These are phyloP conservation scores for Telfairia occidentalis DNA, from an alignment of 331 rosid genomes.

Conservation along the genomic window DNA sequence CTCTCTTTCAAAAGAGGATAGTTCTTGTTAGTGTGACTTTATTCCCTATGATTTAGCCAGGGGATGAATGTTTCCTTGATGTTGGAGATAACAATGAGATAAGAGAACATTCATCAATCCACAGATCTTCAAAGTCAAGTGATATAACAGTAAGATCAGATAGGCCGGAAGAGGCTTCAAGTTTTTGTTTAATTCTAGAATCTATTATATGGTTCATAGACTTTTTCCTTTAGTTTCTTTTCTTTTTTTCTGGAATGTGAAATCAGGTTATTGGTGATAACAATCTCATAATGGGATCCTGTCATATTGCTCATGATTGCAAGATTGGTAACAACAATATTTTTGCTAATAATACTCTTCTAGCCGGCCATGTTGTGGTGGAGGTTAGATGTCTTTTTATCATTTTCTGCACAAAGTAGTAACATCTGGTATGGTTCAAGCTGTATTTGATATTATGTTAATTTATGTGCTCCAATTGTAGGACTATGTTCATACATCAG, in stretches of 20 bases:
- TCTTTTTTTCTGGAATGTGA: background rate
- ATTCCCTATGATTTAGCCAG: slow-evolving; percentile 36
- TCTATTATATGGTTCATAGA: background rate
- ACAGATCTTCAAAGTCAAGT: slow-evolving; percentile 66
- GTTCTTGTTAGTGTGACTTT: background rate
- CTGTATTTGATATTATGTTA: slow-evolving; percentile 3
- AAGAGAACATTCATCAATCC: slow-evolving; percentile 72
- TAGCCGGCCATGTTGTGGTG: slow-evolving; percentile 83
- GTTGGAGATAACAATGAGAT: slow-evolving; percentile 81
- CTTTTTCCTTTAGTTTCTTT: too few species aligned
- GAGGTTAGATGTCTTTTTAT: slow-evolving; percentile 46
- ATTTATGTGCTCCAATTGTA: slow-evolving; percentile 28
- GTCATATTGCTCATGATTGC: slow-evolving; percentile 96
- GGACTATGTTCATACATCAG: slow-evolving; percentile 87
- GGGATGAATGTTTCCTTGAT: slow-evolving; percentile 75
- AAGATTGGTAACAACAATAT: slow-evolving; percentile 65
- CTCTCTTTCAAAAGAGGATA: too few species aligned
- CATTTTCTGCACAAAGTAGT: slow-evolving; percentile 7
- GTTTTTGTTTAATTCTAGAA: background rate
- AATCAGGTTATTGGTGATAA: slow-evolving; percentile 69
- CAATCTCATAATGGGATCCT: slow-evolving; percentile 93
- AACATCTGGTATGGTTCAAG: background rate
- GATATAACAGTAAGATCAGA: slow-evolving; percentile 56
- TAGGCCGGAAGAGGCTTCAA: background rate
- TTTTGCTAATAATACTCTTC: slow-evolving; percentile 72